Percentiles rank a stretch among this genome's conserved stretches.
These are phyloP conservation scores for Leccinum colubrinum DNA, from an alignment of 1,284 basidiomycete genomes.

Conservation along the genomic window DNA sequence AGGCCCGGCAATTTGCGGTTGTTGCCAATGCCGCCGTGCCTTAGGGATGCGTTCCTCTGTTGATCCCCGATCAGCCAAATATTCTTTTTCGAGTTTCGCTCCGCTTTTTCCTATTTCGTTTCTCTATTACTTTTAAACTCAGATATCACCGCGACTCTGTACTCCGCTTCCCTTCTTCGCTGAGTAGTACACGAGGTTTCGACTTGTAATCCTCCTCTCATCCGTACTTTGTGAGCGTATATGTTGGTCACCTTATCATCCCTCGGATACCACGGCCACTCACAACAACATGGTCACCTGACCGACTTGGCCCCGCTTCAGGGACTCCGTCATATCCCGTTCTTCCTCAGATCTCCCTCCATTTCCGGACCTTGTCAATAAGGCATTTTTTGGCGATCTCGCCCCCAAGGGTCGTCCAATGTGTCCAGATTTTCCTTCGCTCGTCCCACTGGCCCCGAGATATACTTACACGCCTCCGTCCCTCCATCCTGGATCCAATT, in stretches of 20 bases:
- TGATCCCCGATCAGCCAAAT: conserved; percentile 37
- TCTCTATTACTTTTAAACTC: conserved; percentile 20
- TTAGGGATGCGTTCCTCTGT: conserved; percentile 32
- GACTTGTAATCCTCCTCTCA: not conserved
- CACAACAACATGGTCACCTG: conserved; percentile 9
- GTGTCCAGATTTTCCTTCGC: conserved; percentile 7
- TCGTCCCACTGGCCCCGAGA: not conserved
- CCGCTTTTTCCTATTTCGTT: conserved; percentile 25
- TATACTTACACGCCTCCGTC: not conserved
- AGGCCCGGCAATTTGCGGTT: conserved; percentile 29
- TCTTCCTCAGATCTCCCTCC: conserved; percentile 23
- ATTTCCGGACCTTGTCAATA: conserved; percentile 26
- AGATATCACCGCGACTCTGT: conserved; percentile 28
- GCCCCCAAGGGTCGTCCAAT: conserved; percentile 6
- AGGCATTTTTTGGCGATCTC: conserved; percentile 21
- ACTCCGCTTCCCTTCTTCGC: conserved; percentile 13
- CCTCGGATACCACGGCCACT: conserved; percentile 22
- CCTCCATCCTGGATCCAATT: conserved; percentile 6
- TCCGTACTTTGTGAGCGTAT: conserved; percentile 5
- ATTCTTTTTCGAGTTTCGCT: conserved; percentile 32
- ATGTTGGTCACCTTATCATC: not conserved
- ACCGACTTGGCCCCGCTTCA: conserved; percentile 20
- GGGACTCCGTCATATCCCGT: conserved; percentile 19
- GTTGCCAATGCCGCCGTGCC: conserved; percentile 29
- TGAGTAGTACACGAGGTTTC: conserved; percentile 6